Conservation (phyloP, 345 rosid species). For the Linum trigynum region DNA sequence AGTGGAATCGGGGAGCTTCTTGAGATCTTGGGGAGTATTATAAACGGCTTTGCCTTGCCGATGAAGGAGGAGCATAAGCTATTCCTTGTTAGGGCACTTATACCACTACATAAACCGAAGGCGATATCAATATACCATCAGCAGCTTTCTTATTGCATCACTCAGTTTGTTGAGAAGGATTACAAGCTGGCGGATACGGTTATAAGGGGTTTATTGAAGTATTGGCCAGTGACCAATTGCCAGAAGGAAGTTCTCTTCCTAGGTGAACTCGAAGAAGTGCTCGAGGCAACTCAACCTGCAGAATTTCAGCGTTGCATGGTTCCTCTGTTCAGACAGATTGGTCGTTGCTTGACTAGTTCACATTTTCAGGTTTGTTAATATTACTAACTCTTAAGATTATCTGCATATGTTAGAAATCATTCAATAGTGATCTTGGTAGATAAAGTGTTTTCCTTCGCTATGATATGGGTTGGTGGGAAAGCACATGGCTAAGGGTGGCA, state of each 20-base stretch:
- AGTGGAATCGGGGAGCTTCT: constrained; percentile 9
- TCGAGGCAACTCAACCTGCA: constrained; percentile 6
- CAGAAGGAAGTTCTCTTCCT: constrained; percentile 4
- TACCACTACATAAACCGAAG: constrained; percentile 9
- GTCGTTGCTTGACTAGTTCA: constrained; percentile 4
- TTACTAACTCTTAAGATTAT: background rate
- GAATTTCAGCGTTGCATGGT: constrained; percentile 11
- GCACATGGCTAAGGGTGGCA: too few species aligned
- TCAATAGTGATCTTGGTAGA: too few species aligned
- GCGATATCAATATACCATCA: constrained; percentile 3
- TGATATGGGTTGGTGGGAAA: too few species aligned
- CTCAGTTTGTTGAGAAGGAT: constrained; percentile 10
- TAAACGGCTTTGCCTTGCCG: constrained; percentile 7
- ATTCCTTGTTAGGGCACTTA: constrained; percentile 7
- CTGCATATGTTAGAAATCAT: background rate
- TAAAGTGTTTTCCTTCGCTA: too few species aligned
- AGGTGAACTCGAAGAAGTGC: constrained; percentile 3
- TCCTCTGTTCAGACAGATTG: constrained; percentile 9
- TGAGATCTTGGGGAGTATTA: constrained; percentile 6
- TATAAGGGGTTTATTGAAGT: constrained; percentile 10
- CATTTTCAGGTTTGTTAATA: constrained; percentile 3
- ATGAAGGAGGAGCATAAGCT: constrained; percentile 9
- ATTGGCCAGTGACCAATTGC: constrained; percentile 5
- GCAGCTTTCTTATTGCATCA: constrained; percentile 5
- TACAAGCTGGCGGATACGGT: constrained; percentile 9